A percentile compares a stretch with the other conserved stretches of the same genome.
These are phyloP conservation scores for Fusarium tuaranense DNA, from an alignment of 2,329 filamentous ascomycete species.

Conservation along the genomic window DNA sequence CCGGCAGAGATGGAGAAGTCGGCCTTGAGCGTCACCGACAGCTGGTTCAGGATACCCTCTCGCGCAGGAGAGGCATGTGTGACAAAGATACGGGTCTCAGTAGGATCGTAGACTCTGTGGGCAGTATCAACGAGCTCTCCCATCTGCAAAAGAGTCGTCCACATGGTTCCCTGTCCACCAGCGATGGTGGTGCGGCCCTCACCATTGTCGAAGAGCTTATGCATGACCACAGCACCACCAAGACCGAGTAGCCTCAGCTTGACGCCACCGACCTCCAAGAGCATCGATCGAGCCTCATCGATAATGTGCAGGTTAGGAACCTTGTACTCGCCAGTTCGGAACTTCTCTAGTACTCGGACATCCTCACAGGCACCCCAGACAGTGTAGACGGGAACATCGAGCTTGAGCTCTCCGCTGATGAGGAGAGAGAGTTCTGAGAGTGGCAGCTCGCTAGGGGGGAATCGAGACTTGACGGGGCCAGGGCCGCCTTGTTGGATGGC, in stretches of 20 bases:
- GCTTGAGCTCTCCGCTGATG: conserved; percentile 86
- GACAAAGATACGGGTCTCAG: conserved; percentile 95
- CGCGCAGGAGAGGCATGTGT: conserved; percentile 97
- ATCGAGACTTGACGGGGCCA: conserved; percentile 87
- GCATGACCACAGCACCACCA: conserved; percentile 98
- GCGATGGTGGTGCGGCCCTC: conserved; percentile 98
- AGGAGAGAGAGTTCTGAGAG: conserved; percentile 94
- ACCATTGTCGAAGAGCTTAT: conserved; percentile 99
- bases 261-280: conserved; percentile 93
- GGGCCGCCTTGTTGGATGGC: conserved; percentile 73
- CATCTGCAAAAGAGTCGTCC: conserved; percentile 98
- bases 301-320: conserved; percentile 98
- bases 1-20: conserved; percentile 98
- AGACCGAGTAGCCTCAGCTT: conserved; percentile 94
- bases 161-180: conserved; percentile 98
- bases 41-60: conserved; percentile 96
- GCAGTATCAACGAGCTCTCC: conserved; percentile 97
- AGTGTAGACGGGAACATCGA: conserved; percentile 97
- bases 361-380: conserved; percentile 99
- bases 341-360: conserved; percentile 96
- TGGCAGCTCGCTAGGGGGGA: conserved; percentile 83
- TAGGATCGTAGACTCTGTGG: conserved; percentile 97
- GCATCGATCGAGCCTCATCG: conserved; percentile 95
- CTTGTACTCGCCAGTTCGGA: conserved; percentile 97
- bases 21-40: conserved; percentile 96